These are phyloP conservation scores for Tanacetum coccineum DNA, from an alignment of 129 eudicot species.

Conservation along the genomic window DNA sequence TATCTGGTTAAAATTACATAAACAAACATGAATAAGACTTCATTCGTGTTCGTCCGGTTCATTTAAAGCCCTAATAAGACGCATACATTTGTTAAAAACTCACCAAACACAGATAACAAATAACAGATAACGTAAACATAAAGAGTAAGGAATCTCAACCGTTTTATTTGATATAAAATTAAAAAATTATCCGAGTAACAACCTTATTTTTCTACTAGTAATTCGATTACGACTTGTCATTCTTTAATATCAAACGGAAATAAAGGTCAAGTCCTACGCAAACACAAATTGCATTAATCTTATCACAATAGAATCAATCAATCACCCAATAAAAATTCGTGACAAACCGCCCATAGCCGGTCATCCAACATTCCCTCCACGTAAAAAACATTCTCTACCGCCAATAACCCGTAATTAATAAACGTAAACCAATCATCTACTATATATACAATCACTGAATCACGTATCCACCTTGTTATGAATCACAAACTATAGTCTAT, in stretches of 20 bases:
- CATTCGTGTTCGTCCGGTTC: too few relatives aligned
- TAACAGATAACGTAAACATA: too few relatives aligned
- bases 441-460: constrained; percentile 19
- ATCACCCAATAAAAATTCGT: background rate
- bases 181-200: background rate
- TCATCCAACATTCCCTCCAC: constrained; percentile 1
- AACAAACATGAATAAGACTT: too few relatives aligned
- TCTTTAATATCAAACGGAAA: background rate
- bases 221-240: background rate
- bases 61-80: too few relatives aligned
- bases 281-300: background rate
- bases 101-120: too few relatives aligned
- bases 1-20: too few relatives aligned
- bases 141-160: too few relatives aligned
- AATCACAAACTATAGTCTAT: constrained; percentile 34
- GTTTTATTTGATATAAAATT: too few relatives aligned
- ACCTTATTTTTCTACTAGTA: background rate
- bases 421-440: background rate
- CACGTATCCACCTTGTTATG: constrained; percentile 22
- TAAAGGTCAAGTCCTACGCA: too few relatives aligned
- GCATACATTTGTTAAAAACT: too few relatives aligned
- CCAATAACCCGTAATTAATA: constrained; percentile 4
- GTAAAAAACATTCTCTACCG: constrained; percentile 3
- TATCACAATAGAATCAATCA: too few relatives aligned
- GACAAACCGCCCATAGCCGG: constrained; percentile 9